Evolutionary conservation across 2,329 filamentous ascomycete genomes (phyloP).

Genomic region (Clarireedia paspali): DNA sequence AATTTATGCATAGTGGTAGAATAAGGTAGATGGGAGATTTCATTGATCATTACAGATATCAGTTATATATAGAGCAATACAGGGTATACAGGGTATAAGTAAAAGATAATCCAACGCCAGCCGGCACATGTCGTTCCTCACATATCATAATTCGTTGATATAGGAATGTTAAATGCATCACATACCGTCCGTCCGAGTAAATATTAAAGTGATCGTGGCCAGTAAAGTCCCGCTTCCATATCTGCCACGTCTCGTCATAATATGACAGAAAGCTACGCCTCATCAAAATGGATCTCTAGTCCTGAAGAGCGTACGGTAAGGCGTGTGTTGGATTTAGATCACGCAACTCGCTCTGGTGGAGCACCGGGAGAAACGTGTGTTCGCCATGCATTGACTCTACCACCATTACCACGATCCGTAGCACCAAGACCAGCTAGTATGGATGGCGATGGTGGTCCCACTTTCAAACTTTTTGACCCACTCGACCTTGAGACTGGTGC

Average conservation of each 20-base stretch:
- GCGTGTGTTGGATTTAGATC: background rate
- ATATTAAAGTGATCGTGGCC: too few species aligned
- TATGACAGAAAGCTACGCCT: background rate
- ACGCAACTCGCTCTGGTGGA: slow-evolving; percentile 24
- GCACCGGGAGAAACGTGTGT: slow-evolving; percentile 24
- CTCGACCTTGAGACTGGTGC: slow-evolving; percentile 14
- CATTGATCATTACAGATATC: too few species aligned
- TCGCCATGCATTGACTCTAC: slow-evolving; percentile 28
- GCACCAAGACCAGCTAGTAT: slow-evolving; percentile 24
- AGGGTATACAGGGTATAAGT: too few species aligned
- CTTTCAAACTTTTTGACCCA: background rate
- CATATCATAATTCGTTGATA: too few species aligned
- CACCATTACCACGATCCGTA: slow-evolving; percentile 17
- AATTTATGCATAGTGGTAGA: too few species aligned
- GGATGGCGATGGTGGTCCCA: background rate
- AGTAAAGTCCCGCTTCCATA: background rate
- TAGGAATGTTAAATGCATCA: too few species aligned
- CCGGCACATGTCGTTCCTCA: too few species aligned
- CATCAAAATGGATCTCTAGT: background rate
- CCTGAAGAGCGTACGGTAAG: background rate
- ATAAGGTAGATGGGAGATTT: too few species aligned
- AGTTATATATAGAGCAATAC: too few species aligned
- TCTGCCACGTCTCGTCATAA: background rate
- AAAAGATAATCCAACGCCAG: too few species aligned
- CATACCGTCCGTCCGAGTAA: too few species aligned